These are phyloP conservation scores for Bimuria novae-zelandiae DNA, from an alignment of 2,329 filamentous ascomycete genomes.

Conservation along the genomic window DNA sequence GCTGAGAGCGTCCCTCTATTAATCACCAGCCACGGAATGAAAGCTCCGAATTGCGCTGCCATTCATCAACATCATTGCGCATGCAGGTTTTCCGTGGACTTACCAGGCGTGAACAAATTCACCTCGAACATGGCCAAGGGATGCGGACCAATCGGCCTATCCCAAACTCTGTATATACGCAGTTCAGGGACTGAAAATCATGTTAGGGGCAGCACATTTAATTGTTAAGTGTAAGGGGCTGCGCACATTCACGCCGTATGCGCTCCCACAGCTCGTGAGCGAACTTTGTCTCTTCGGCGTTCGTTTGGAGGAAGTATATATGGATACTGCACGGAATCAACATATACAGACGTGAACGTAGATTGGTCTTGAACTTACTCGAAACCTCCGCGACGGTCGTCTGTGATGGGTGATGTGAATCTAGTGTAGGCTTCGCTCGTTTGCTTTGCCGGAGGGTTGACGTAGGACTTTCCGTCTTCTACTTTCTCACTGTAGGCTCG, in stretches of 20 bases:
- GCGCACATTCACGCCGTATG: slow-evolving; percentile 76
- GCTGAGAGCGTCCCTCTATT: slow-evolving; percentile 79
- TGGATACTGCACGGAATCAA: slow-evolving; percentile 69
- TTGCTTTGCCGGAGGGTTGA: slow-evolving; percentile 65
- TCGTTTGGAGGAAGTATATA: slow-evolving; percentile 75
- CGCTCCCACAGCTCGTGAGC: slow-evolving; percentile 76
- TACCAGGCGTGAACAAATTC: slow-evolving; percentile 75
- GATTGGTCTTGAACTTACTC: slow-evolving; percentile 58
- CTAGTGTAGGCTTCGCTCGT: slow-evolving; percentile 70
- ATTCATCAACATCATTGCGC: no score
- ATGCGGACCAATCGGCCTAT: slow-evolving; percentile 79
- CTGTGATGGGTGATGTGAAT: slow-evolving; percentile 71
- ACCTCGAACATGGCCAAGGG: slow-evolving; percentile 91
- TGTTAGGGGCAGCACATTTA: slow-evolving; percentile 8
- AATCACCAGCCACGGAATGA: slow-evolving; percentile 82
- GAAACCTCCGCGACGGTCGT: slow-evolving; percentile 71
- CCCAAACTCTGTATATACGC: slow-evolving; percentile 78
- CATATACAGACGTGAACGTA: no score
- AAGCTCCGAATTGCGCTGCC: slow-evolving; percentile 84
- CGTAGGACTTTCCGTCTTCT: slow-evolving; percentile 77
- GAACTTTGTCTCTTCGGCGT: slow-evolving; percentile 66
- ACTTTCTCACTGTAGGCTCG: slow-evolving; percentile 55
- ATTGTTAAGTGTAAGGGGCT: not conserved
- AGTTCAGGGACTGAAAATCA: slow-evolving; percentile 73
- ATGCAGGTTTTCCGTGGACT: no score